Percentiles rank a stretch among this genome's conserved stretches.
Evolutionary conservation across 345 rosid species (phyloP).

Genomic region (Ceriops zippeliana): DNA sequence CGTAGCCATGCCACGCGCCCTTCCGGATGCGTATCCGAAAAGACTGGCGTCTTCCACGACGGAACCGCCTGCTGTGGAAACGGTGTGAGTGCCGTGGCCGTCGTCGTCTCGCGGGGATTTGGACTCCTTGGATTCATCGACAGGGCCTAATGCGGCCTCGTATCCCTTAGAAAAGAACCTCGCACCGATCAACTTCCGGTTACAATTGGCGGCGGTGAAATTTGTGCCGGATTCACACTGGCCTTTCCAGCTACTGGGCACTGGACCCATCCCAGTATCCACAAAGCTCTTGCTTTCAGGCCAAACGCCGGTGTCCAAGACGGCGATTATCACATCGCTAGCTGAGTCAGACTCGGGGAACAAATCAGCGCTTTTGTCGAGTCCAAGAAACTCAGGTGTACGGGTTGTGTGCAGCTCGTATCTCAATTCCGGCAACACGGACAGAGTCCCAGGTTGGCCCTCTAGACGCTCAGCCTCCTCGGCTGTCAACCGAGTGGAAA

Average conservation of each 20-base stretch:
- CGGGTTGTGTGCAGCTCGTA: slow-evolving; percentile 43
- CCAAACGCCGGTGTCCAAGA: slow-evolving; percentile 41
- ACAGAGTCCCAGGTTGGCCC: slow-evolving; percentile 39
- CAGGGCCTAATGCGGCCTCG: slow-evolving; percentile 34
- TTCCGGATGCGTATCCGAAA: slow-evolving; percentile 19
- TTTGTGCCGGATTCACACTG: slow-evolving; percentile 27
- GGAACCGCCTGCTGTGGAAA: slow-evolving; percentile 23
- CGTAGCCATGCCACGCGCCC: slow-evolving; percentile 28
- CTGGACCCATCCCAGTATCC: slow-evolving; percentile 35
- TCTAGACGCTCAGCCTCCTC: slow-evolving; percentile 30
- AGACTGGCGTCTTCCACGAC: slow-evolving; percentile 22
- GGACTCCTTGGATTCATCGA: slow-evolving; percentile 36
- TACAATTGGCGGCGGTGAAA: slow-evolving; percentile 18
- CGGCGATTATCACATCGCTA: slow-evolving; percentile 34
- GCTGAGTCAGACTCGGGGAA: slow-evolving; percentile 28
- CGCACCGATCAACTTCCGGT: slow-evolving; percentile 32
- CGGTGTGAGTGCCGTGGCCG: slow-evolving; percentile 42
- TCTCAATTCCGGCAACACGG: slow-evolving; percentile 32
- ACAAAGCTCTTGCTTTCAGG: slow-evolving; percentile 37
- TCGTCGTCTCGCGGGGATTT: slow-evolving; percentile 42
- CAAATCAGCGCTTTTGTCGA: slow-evolving; percentile 19
- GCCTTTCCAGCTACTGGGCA: slow-evolving; percentile 29
- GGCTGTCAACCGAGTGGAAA: slow-evolving; percentile 20
- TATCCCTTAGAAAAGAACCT: slow-evolving; percentile 33
- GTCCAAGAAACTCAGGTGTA: slow-evolving; percentile 41